Base-by-base conservation (phyloP, 1,284 basidiomycete species). In the Rhodotorula sp. region DNA sequence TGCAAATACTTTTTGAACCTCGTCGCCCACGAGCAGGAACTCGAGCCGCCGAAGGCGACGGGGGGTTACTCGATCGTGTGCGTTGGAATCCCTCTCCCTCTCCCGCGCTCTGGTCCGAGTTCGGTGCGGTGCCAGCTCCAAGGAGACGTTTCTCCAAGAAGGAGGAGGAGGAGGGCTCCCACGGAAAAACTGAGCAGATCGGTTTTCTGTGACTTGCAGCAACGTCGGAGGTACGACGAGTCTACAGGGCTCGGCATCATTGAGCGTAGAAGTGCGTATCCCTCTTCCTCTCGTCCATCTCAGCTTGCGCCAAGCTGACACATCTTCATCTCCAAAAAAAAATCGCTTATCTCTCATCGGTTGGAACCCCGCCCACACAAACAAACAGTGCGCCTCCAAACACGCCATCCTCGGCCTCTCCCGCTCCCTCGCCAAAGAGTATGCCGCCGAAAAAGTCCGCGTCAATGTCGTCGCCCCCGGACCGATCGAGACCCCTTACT, bases 391-490 rank as follows among this genome's bases (percentile, higher is more conserved):
- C 61, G 74, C 75, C 1, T 70, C 70, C 3, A 74, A 76, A 47
- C 75, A 76, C 34, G 75, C 75, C 31, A 63, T 76, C 2, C 49
- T 72, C 19, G 75, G 75, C 10, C 47, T 76, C 49, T 65, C 75
- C 3, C 61, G 67, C 0, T 58, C 75, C 2, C 38, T 72, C 56
- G 75, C 75, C 10, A 63, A 61, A 14, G 75, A 74, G 21, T 65
- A 67, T 18, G 75, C 70, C 3, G 15, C 31, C 23, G 26, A 62
- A 6, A 1, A 45, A 0, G 60, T 72, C n/a, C 70, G 75, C 7
- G 67, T 72, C 34, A 76, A 76, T 67, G 67, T 71, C 12, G 70
- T 72, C n/a, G 75, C 75, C 5, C 70, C 75, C 1, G 75, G 74
- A 7, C 66, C 69, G 1, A 70, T 76, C 68, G 74, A 76, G 54